phyloP scores from a whole-genome alignment of 352 stramenopile genomes.

The Plasmopara muralis region DNA sequence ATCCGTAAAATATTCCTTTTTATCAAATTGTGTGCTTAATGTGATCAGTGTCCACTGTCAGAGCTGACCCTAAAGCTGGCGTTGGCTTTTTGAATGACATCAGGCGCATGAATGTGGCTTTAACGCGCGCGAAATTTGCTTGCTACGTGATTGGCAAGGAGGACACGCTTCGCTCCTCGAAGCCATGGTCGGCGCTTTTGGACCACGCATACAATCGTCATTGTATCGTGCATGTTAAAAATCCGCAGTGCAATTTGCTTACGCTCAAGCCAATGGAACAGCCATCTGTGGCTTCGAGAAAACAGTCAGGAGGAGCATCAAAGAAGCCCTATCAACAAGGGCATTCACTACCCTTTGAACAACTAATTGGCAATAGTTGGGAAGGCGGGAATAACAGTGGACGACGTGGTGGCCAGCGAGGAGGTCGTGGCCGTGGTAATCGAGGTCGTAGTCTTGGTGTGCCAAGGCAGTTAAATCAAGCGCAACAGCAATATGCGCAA shows the following conservation, averaged over 20 bases:
- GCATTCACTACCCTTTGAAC: conserved; percentile 12
- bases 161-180: conserved; percentile 71
- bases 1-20: neutral
- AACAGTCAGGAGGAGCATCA: conserved; percentile 5
- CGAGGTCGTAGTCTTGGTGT: conserved; percentile 23
- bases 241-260: conserved; percentile 68
- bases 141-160: conserved; percentile 87
- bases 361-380: conserved; percentile 20
- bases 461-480: conserved; percentile 15
- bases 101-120: conserved; percentile 83
- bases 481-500: conserved; percentile 14
- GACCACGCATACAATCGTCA: conserved; percentile 55
- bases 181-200: conserved; percentile 72
- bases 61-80: conserved; percentile 68
- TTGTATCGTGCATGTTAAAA: conserved; percentile 83
- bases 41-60: conserved; percentile 75
- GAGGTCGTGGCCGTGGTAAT: conserved; percentile 29
- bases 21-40: neutral
- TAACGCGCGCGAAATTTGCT: conserved; percentile 84
- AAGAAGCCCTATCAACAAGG: conserved; percentile 20
- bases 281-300: conserved; percentile 15
- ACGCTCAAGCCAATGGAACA: conserved; percentile 55
- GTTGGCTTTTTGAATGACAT: conserved; percentile 88
- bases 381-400: conserved; percentile 29
- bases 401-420: conserved; percentile 20